A percentile compares a stretch with the other conserved stretches of the same genome.
Conservation (phyloP, 2,329 filamentous ascomycete species). For the Dissoconium aciculare region DNA sequence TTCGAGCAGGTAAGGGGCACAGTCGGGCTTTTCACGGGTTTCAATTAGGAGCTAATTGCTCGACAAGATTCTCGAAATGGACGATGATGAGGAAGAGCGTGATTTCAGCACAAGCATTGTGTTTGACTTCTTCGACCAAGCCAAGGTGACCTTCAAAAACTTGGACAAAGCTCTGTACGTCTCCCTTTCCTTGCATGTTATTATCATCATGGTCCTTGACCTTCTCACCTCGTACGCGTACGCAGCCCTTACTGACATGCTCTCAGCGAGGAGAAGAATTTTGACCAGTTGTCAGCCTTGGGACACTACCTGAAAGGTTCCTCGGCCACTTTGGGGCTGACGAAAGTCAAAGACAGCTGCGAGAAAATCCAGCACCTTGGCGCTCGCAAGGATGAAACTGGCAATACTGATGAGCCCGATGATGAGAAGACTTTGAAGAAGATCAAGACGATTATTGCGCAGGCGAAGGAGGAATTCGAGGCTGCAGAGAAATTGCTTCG, state of each 20-base stretch:
- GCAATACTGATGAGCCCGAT: constrained; percentile 50
- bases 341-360: constrained; percentile 81
- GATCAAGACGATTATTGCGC: constrained; percentile 53
- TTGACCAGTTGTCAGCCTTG: constrained; percentile 62
- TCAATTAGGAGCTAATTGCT: too few species aligned
- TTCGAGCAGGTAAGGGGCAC: constrained; percentile 51
- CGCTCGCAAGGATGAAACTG: constrained; percentile 64
- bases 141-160: constrained; percentile 65
- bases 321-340: constrained; percentile 80
- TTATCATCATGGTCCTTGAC: too few species aligned
- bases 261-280: constrained; percentile 51
- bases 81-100: constrained; percentile 69
- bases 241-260: too few species aligned
- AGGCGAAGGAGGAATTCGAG: constrained; percentile 61
- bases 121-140: constrained; percentile 84
- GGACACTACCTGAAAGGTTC: constrained; percentile 97
- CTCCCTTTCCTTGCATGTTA: too few species aligned
- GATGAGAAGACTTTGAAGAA: constrained; percentile 52
- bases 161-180: constrained; percentile 76
- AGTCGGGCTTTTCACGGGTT: too few species aligned
- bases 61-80: constrained; percentile 79
- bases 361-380: constrained; percentile 95
- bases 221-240: too few species aligned
- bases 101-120: constrained; percentile 87
- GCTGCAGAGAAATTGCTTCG: constrained; percentile 57